Evolutionary conservation across 805 yeast species (phyloP), one percentile per base, ranked within the genome.

Genomic region (Candida broadrunensis): DNA sequence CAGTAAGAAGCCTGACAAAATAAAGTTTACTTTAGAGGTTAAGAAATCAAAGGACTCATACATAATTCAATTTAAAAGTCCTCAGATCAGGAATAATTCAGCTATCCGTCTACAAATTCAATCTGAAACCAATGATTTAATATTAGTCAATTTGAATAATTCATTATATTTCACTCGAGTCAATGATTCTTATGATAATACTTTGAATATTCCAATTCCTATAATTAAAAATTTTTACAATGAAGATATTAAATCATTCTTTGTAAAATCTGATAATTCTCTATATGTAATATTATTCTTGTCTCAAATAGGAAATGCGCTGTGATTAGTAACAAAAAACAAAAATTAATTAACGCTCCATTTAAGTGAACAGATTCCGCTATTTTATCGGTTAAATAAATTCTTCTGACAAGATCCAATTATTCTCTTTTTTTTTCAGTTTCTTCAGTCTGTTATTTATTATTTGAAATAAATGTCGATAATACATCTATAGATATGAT

Each of bases 141-240:
- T 30, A 12, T 11, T 58, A 14, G 38, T 18, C 11, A 48, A 49
- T 33, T 35, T 23, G 11, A 53, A 58, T 27, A 32, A 43, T 16
- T 20, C 24, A 11, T 39, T 34, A 17, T 48, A 45, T 36, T 53
- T 53, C 35, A 38, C 35, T 13, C 40, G 34, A 9, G n/a, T 17
- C n/a, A 15, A 11, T n/a, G 6, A 5, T n/a, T 8, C 13, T 13
- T 14, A 15, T 18, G 13, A 15, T 14, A 23, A 42, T n/a, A 23
- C 18, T 8, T 37, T 47, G 9, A 38, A 39, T 9, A 44, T 45
- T n/a, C 48, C 48, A n/a, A 19, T 47, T 15, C 43, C 46, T 6
- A 20, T 17, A 14, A 34, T 41, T 25, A 17, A n/a, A 14, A 17
- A n/a, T 14, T 11, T 36, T 3, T 33, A 32, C 2, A 27, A 29